Base-by-base conservation (phyloP, 345 rosid species). In the Schrenkiella parvula region DNA sequence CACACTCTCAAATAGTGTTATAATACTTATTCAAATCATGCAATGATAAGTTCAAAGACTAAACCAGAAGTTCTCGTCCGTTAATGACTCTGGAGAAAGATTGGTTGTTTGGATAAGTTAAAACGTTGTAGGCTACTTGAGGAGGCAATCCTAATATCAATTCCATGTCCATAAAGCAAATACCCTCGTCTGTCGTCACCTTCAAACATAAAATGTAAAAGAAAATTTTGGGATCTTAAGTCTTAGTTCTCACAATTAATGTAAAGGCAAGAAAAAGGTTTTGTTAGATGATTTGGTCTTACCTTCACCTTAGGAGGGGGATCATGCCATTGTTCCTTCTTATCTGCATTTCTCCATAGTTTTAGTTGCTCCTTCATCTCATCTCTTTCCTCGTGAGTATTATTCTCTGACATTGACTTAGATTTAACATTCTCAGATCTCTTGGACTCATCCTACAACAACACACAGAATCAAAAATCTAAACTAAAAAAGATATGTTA, bases 231-330 rank as follows among this genome's bases (percentile, higher is more conserved):
- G 38, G 2, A 8, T 2, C 9, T 34, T 10, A n/a, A 8, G n/a
- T 34, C 3, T 4, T 28, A 34, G 1, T 34, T 34, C 9, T 34
- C 2, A 2, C 11, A 34, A 14, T 41, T 4, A 1, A 18, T 41
- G 18, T 41, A 41, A 41, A 14, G 18, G 1, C 3, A 37, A 37
- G 8, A 37, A 0, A 9, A n/a, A 32, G 3, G 21, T 23, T 26
- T 43, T 22, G 11, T 51, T 21, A 15, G 12, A 5, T 17, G 6
- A 8, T 60, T n/a, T 8, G 5, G 32, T 60, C 66, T 29, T 46
- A 88, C 95, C 85, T 86, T 82, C 75, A 87, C 75, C 76, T 79
- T 68, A 18, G 92, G 82, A 75, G 79, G 73, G 47, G 69, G 72
- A 71, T 83, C 88, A 12, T 23, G 19, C 92, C 95, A 91, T 15